Conservation (phyloP, 208 protist species). For the Wallacemonas sp. region DNA sequence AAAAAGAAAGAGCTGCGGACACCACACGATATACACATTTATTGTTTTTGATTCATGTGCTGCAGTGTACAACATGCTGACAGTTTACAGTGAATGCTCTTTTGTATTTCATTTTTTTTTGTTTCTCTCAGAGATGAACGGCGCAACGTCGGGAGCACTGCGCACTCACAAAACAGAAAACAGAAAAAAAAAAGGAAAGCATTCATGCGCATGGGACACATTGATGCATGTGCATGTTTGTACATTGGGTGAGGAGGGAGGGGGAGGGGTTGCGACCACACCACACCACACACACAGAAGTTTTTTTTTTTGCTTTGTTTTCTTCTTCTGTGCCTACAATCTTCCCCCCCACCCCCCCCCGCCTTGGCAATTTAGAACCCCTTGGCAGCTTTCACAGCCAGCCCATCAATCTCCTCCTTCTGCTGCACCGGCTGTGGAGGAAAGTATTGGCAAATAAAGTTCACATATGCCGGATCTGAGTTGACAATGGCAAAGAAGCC, state of each 20-base stretch:
- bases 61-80: not conserved
- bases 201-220: not conserved
- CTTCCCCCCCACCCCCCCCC: no score
- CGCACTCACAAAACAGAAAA: no score
- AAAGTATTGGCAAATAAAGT: conserved; percentile 78
- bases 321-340: no score
- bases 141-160: no score
- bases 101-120: not conserved
- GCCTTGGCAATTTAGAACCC: conserved; percentile 53
- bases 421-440: conserved; percentile 61
- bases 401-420: conserved; percentile 76
- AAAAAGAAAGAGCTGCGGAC: not conserved
- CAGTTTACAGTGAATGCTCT: not conserved
- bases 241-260: no score
- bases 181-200: conserved; percentile 2
- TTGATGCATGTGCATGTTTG: no score
- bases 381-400: conserved; percentile 80
- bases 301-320: conserved; percentile 6
- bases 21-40: no score
- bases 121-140: not conserved
- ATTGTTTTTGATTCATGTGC: no score
- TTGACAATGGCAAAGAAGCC: conserved; percentile 81
- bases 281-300: not conserved
- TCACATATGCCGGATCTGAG: conserved; percentile 69
- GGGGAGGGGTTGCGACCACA: not conserved